Base-by-base conservation (phyloP, 1,284 basidiomycete species). In the Austroboletus novae-zelandiae region DNA sequence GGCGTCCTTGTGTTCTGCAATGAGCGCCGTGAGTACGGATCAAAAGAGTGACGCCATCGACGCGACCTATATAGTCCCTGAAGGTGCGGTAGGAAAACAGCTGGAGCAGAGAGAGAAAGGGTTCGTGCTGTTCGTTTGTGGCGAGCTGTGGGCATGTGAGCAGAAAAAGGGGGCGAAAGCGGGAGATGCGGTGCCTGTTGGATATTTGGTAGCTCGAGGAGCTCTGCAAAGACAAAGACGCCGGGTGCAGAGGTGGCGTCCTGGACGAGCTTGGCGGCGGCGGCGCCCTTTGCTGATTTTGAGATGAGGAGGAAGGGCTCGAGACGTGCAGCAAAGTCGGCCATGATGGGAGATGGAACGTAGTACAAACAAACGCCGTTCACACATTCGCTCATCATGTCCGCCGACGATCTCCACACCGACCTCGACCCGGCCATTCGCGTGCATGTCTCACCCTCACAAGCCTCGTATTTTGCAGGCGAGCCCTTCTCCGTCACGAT, bases 391-490 rank as follows among this genome's bases (percentile, higher is more conserved):
- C 27, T 9, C 27, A 27, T 2, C 53, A 67, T 63, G 64, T 61
- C 56, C n/a, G 15, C 25, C 7, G 58, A 63, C 50, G 55, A 59
- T 34, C 44, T 50, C 40, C 9, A 48, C 2, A 43, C 36, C 20
- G 63, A 64, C 47, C 36, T 60, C 40, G 80, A 81, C 50, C 70
- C 78, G 20, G 72, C 75, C 35, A 78, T 89, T 10, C 81, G 83
- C 40, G 80, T 89, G 41, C 75, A 80, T 29, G 83, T 88, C 25
- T 77, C 84, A 0, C 94, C 94, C 4, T 78, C 86, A 0, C 88
- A 94, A 56, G 89, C 91, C 0, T 91, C 91, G 0, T 97, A 90
- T 72, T 98, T 95, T 68, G 93, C 94, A 1, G 94, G 94, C 53
- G 94, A 98, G 68, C 75, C 81, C 1, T 91, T 96, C 69, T 76